Conservation (phyloP, 108 stramenopile species). For the Nitzschia inconspicua region DNA sequence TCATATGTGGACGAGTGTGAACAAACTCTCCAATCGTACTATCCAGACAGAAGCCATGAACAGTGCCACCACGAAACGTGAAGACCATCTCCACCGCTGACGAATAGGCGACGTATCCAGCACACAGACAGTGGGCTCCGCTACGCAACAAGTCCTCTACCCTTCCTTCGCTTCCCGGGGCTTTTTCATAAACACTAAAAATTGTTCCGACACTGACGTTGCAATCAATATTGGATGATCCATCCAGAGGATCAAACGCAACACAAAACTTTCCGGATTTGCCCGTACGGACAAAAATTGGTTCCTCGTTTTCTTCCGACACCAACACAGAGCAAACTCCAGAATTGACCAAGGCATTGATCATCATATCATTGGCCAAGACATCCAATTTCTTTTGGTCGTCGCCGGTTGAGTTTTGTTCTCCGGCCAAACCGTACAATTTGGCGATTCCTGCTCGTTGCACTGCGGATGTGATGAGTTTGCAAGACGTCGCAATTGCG, state of each 20-base stretch:
- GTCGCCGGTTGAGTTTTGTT: slow-evolving; percentile 97
- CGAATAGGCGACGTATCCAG: slow-evolving; percentile 93
- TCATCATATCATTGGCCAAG: slow-evolving; percentile 98
- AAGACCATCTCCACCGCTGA: slow-evolving; percentile 92
- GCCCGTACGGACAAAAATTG: slow-evolving; percentile 90
- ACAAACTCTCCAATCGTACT: slow-evolving; percentile 98
- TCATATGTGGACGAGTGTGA: slow-evolving; percentile 88
- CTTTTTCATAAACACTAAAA: slow-evolving; percentile 93
- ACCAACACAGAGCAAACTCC: slow-evolving; percentile 95
- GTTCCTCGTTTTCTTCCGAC: slow-evolving; percentile 97
- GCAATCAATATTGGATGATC: slow-evolving; percentile 99
- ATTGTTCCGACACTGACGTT: slow-evolving; percentile 99
- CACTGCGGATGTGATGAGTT: slow-evolving; percentile 85
- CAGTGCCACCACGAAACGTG: slow-evolving; percentile 84
- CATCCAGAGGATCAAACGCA: slow-evolving; percentile 98
- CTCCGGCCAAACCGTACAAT: slow-evolving; percentile 95
- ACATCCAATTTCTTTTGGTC: slow-evolving; percentile 99
- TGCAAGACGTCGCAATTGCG: slow-evolving; percentile 83
- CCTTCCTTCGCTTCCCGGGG: slow-evolving; percentile 65
- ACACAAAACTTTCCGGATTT: slow-evolving; percentile 94
- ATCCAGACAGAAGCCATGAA: slow-evolving; percentile 97
- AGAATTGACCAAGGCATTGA: slow-evolving; percentile 90
- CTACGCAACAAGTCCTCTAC: slow-evolving; percentile 90
- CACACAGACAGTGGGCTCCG: slow-evolving; percentile 91
- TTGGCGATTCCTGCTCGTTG: slow-evolving; percentile 85